phyloP scores from a whole-genome alignment of 805 yeast species.

The Tetrapisispora phaffii region DNA sequence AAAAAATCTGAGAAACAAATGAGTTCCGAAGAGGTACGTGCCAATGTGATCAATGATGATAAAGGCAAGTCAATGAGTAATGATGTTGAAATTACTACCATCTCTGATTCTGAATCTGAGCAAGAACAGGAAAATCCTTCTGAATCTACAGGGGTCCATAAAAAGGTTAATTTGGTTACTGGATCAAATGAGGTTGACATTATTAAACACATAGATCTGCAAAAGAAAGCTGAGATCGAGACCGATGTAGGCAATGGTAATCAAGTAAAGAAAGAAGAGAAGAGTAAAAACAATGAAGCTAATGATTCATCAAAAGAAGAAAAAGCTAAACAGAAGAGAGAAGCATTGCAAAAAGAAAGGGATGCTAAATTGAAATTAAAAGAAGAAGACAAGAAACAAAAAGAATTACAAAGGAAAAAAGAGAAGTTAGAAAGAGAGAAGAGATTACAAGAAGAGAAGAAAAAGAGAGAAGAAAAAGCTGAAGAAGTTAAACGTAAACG shows the following conservation, averaged over 20 bases:
- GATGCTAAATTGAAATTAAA: constrained; percentile 10
- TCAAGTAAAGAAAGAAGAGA: neutral
- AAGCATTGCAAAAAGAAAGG: constrained; percentile 9
- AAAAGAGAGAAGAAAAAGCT: constrained; percentile 14
- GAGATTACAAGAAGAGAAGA: constrained; percentile 27
- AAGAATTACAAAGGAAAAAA: constrained; percentile 13
- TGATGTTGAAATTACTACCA: neutral
- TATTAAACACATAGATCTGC: neutral
- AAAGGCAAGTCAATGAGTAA: neutral
- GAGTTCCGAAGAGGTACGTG: neutral
- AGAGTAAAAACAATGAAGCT: neutral
- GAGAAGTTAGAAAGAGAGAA: constrained; percentile 29
- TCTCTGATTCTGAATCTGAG: constrained; percentile 4
- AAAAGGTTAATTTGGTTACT: neutral
- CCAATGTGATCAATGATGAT: neutral
- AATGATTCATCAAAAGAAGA: constrained; percentile 5
- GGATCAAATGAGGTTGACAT: neutral
- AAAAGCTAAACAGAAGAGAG: constrained; percentile 8
- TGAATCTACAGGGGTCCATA: neutral
- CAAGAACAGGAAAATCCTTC: neutral
- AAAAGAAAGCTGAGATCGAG: neutral
- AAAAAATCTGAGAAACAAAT: neutral
- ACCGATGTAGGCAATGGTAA: no score
- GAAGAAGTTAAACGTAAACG: constrained; percentile 17
- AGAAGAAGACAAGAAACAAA: constrained; percentile 14